Conservation (phyloP, 176 grass and related monocot species). For the Dendrocalamus sinicus region DNA sequence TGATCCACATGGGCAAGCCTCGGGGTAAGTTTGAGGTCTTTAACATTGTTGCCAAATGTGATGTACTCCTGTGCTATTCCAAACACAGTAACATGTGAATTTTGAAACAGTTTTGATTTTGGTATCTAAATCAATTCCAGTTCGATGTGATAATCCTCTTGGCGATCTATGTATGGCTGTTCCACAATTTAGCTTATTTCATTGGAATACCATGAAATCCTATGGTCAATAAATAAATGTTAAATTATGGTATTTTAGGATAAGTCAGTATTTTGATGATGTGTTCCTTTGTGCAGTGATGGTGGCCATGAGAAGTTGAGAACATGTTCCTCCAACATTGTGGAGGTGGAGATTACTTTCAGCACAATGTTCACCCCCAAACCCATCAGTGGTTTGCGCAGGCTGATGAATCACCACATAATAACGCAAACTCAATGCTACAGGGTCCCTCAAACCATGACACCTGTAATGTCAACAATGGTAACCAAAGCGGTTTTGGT, state of each 20-base stretch:
- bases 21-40: constrained; percentile 8
- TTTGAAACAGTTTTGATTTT: background rate
- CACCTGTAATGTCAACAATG: background rate
- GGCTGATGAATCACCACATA: background rate
- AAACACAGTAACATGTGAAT: background rate
- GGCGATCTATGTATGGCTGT: background rate
- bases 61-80: background rate
- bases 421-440: background rate
- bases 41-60: background rate
- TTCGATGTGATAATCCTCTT: background rate
- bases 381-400: background rate
- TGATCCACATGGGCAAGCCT: background rate
- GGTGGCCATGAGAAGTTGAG: background rate
- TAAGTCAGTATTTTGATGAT: background rate
- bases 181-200: background rate
- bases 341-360: background rate
- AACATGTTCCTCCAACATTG: background rate
- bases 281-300: constrained; percentile 20
- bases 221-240: background rate
- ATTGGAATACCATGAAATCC: background rate
- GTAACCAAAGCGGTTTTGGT: background rate
- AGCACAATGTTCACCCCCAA: background rate
- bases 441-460: background rate
- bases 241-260: background rate
- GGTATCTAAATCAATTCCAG: background rate